Percentiles rank a stretch among this genome's conserved stretches.
phyloP scores from a whole-genome alignment of 495 filamentous ascomycete species.

The Penicillium waksmanii region DNA sequence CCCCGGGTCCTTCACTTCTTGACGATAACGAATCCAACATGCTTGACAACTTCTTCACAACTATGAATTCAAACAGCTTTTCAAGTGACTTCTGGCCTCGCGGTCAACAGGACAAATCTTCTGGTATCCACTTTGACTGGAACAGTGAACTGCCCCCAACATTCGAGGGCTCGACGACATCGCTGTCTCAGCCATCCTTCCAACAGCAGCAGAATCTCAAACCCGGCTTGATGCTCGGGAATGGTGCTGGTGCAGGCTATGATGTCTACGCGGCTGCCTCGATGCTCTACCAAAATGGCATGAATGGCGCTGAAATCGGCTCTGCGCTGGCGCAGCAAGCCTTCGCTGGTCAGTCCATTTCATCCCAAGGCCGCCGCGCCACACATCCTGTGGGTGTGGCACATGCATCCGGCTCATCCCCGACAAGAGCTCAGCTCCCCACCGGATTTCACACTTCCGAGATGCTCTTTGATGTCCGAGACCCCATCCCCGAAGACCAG shows the following conservation, averaged over 20 bases:
- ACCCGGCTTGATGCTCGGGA: slow-evolving; percentile 25
- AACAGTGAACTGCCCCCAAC: slow-evolving; percentile 59
- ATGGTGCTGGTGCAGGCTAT: slow-evolving; percentile 27
- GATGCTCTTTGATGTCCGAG: slow-evolving; percentile 49
- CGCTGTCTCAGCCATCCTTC: slow-evolving; percentile 55
- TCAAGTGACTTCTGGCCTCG: slow-evolving; percentile 51
- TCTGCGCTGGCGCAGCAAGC: slow-evolving; percentile 35
- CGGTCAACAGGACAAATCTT: slow-evolving; percentile 46
- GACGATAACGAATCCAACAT: slow-evolving; percentile 63
- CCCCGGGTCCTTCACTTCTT: slow-evolving; percentile 62
- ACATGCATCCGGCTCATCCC: slow-evolving; percentile 22
- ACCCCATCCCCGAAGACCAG: slow-evolving; percentile 45
- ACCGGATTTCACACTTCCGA: slow-evolving; percentile 48
- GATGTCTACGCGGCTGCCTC: slow-evolving; percentile 58
- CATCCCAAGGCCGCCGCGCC: slow-evolving; percentile 22
- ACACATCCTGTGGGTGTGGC: slow-evolving; percentile 23
- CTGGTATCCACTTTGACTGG: slow-evolving; percentile 56
- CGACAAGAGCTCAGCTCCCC: slow-evolving; percentile 29
- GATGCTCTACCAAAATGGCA: slow-evolving; percentile 47
- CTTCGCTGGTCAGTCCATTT: slow-evolving; percentile 32
- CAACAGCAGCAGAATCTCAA: slow-evolving; percentile 32
- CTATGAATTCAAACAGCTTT: slow-evolving; percentile 59
- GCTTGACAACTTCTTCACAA: slow-evolving; percentile 66
- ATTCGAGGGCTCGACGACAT: slow-evolving; percentile 64
- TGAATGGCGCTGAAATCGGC: slow-evolving; percentile 35